phyloP scores from a whole-genome alignment of 2,329 filamentous ascomycete species.

The Aspergillus quadricinctus region DNA sequence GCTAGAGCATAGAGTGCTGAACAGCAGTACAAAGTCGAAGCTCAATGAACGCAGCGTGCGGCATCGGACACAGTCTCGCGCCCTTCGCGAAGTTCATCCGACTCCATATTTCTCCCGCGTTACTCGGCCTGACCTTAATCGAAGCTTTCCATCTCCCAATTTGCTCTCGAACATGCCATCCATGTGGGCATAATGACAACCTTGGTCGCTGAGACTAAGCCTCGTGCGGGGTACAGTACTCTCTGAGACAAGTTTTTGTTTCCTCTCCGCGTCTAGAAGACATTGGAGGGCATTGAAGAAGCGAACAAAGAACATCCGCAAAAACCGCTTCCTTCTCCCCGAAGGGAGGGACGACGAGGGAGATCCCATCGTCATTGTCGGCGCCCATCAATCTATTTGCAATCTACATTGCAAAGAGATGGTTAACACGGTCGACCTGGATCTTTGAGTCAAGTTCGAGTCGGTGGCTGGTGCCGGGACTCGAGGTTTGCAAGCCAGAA shows the following conservation, averaged over 20 bases:
- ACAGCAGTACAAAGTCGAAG: conserved; percentile 4
- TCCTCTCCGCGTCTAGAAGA: conserved; percentile 59
- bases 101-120: conserved; percentile 3
- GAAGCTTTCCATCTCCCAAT: conserved; percentile 22
- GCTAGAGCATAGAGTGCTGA: conserved; percentile 12
- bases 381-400: conserved; percentile 55
- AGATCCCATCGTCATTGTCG: conserved; percentile 37
- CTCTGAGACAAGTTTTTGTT: conserved; percentile 93
- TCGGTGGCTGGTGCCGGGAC: conserved; percentile 51
- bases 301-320: conserved; percentile 93
- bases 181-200: conserved; percentile 9
- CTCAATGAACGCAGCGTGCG: conserved; percentile 13
- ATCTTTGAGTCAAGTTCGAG: conserved; percentile 44
- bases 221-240: conserved; percentile 76
- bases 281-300: conserved; percentile 61
- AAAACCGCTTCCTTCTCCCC: conserved; percentile 69
- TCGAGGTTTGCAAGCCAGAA: conserved; percentile 41
- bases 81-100: conserved; percentile 8
- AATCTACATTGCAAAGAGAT: conserved; percentile 54
- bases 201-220: conserved; percentile 35
- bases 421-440: conserved; percentile 65
- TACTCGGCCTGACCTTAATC: conserved; percentile 9
- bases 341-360: conserved; percentile 29
- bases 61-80: conserved; percentile 7
- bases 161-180: conserved; percentile 17